Base-by-base conservation (phyloP, 192 early-diverging fungal species). In the Gigaspora rosea region DNA sequence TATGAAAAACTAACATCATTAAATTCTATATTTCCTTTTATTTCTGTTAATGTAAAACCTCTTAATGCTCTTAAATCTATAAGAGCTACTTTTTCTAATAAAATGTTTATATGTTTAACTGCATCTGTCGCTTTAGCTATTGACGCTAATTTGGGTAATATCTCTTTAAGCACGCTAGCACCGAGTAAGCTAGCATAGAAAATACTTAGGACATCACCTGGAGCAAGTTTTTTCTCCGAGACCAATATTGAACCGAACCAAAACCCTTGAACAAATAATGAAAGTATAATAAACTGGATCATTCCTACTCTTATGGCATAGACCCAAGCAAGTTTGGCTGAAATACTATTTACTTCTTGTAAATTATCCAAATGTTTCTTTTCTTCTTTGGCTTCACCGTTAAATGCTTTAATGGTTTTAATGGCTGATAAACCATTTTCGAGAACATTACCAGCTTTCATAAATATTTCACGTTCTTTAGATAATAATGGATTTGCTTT, bases 181-280 rank as follows among this genome's bases (percentile, higher is more conserved):
- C 46, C 73, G 15, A 64, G 33, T 15, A 75, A 49, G 32, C 35
- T 27, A 4, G 73, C 16, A 46, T 64, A 75, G 36, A 75, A 75
- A 8, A 75, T 61, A 27, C 48, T 75, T 33, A 75, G n/a, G 1
- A 75, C 73, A 7, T 35, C 73, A 47, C 73, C 73, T 18, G 73
- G 59, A 9, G 47, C 3, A 16, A 75, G 22, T n/a, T 51, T 64
- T 51, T 75, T 48, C 49, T 75, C 3, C 1, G 73, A 59, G 1
- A 75, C 73, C 10, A 75, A 50, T 0, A 46, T 63, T 5, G 73
- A 32, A 11, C 73, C 73, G 50, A n/a, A 75, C 73, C 73, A 75
- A 51, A 75, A 75, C 0, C 73, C 73, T 65, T 75, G 73, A 8
- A 75, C 73, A 64, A 75, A 75, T 58, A 75, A 75, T 32, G 73